A percentile compares a stretch with the other conserved stretches of the same genome.
phyloP scores from a whole-genome alignment of 2,329 filamentous ascomycete species.

The Sporothrix variecibatus region DNA sequence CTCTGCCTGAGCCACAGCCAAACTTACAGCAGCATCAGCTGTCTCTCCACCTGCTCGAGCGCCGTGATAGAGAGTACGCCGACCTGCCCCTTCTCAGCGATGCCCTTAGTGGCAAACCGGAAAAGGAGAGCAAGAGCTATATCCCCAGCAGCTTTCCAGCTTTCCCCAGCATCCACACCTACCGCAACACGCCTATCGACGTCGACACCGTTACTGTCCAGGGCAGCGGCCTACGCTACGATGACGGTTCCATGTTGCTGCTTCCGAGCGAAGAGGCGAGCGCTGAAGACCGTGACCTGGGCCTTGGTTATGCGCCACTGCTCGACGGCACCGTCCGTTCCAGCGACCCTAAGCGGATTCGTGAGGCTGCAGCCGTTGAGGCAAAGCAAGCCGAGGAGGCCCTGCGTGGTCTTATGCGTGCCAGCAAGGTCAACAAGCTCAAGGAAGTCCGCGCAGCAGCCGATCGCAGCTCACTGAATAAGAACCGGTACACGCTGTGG shows the following conservation, averaged over 20 bases:
- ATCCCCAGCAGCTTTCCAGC: constrained; percentile 61
- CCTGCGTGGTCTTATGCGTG: constrained; percentile 59
- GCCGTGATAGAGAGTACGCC: constrained; percentile 27
- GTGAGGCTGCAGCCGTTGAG: constrained; percentile 60
- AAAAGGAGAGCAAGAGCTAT: constrained; percentile 57
- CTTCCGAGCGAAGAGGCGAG: constrained; percentile 35
- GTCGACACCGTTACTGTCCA: constrained; percentile 39
- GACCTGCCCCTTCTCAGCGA: constrained; percentile 50
- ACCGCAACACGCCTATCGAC: constrained; percentile 58
- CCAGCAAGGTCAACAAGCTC: constrained; percentile 64
- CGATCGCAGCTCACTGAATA: constrained; percentile 53
- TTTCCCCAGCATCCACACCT: constrained; percentile 66
- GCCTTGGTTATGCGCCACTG: constrained; percentile 1
- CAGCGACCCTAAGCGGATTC: constrained; percentile 57
- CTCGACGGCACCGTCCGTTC: background rate
- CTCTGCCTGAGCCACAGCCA: background rate
- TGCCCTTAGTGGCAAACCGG: constrained; percentile 59
- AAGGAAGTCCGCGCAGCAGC: constrained; percentile 63
- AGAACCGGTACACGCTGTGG: constrained; percentile 61
- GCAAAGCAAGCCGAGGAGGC: constrained; percentile 65
- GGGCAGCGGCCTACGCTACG: constrained; percentile 33
- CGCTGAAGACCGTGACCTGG: constrained; percentile 31
- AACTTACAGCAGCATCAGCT: background rate
- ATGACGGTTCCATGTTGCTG: constrained; percentile 35
- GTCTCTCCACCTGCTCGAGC: background rate